Conservation (phyloP, 2,329 filamentous ascomycete species). For the Zopfia rhizophila region DNA sequence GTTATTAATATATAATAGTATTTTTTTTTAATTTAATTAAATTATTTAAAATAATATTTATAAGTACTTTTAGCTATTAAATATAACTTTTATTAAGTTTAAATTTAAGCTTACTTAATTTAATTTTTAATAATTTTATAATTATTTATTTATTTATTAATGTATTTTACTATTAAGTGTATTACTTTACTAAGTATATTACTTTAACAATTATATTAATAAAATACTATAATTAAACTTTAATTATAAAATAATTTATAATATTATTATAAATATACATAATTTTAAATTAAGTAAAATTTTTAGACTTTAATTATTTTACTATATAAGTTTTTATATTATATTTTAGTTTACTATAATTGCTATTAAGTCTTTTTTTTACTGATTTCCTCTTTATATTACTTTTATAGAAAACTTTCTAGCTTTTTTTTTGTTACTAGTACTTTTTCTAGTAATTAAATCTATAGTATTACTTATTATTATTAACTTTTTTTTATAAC, state of each 20-base stretch:
- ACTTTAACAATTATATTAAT: no score
- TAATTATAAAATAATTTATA: constrained; percentile 1
- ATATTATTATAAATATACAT: constrained; percentile 1
- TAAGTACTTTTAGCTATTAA: no score
- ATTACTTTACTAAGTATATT: no score
- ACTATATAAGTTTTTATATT: neutral
- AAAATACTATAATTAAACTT: constrained; percentile 1
- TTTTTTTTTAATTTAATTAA: no score
- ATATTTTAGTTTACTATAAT: constrained; percentile 1
- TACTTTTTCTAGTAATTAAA: constrained; percentile 1
- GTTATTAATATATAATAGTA: no score
- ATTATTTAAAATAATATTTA: no score
- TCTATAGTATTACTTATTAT: neutral
- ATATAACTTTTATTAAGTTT: no score
- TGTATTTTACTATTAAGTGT: no score
- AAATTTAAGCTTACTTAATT: no score
- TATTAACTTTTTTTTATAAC: constrained; percentile 1
- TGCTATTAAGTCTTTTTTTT: neutral
- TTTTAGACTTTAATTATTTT: constrained; percentile 1
- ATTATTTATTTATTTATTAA: no score
- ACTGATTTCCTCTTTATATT: neutral
- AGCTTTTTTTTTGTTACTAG: neutral
- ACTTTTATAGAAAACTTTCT: neutral
- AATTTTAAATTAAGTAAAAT: neutral
- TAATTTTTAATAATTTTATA: no score